Evolutionary conservation across 495 filamentous ascomycete species (phyloP).

Genomic region (Sporormia fimetaria): DNA sequence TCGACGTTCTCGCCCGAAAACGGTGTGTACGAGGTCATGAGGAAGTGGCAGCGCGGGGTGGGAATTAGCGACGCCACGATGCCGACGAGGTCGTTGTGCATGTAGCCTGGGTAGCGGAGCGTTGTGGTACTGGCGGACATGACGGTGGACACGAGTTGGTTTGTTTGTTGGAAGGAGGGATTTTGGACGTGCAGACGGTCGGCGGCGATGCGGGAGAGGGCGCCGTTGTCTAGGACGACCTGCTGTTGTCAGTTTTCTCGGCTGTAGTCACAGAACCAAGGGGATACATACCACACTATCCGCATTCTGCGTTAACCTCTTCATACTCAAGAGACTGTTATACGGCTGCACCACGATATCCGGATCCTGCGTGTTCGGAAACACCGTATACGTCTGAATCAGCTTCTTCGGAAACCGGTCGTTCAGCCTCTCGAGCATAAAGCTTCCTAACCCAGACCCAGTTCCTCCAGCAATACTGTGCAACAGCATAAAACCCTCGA

Average conservation of each 20-base stretch:
- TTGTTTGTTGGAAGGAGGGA: conserved; percentile 92
- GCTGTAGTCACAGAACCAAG: no score
- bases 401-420: conserved; percentile 97
- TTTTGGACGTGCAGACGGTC: conserved; percentile 88
- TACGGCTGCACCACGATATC: conserved; percentile 98
- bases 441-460: conserved; percentile 86
- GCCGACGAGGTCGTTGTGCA: conserved; percentile 98
- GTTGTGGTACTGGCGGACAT: conserved; percentile 98
- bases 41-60: conserved; percentile 91
- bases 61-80: conserved; percentile 94
- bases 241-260: conserved; percentile 22
- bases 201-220: conserved; percentile 83
- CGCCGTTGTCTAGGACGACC: conserved; percentile 95
- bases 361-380: conserved; percentile 76
- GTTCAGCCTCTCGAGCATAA: conserved; percentile 90
- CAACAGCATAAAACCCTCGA: conserved; percentile 97
- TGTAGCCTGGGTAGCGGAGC: conserved; percentile 92
- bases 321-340: conserved; percentile 88
- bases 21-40: conserved; percentile 95
- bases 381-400: conserved; percentile 98
- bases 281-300: conserved; percentile 63
- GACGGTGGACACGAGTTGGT: conserved; percentile 93
- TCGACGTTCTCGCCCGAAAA: conserved; percentile 94
- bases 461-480: conserved; percentile 97
- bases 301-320: conserved; percentile 84